Evolutionary conservation across 2,329 filamentous ascomycete species (phyloP).

Genomic region (Cladophialophora carrionii): DNA sequence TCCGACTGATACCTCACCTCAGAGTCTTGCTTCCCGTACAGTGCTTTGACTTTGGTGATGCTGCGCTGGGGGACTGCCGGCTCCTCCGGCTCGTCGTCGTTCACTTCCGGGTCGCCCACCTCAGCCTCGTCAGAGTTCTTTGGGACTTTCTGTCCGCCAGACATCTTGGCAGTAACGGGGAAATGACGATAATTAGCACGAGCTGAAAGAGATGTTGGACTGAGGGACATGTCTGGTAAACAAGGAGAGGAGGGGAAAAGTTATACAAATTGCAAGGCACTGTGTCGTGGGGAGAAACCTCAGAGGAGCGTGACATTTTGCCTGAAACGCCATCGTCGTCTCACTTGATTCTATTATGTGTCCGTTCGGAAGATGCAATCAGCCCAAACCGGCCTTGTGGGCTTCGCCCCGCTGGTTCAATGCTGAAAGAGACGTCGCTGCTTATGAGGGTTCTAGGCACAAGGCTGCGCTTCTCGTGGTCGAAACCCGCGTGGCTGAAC

Average conservation of each 20-base stretch:
- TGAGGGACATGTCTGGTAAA: neutral
- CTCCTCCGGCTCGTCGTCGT: constrained; percentile 14
- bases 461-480: constrained; percentile 1
- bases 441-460: constrained; percentile 9
- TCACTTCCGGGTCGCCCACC: neutral
- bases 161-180: neutral
- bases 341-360: neutral
- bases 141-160: neutral
- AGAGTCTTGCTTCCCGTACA: constrained; percentile 58
- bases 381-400: neutral
- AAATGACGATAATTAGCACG: neutral
- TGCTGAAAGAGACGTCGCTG: neutral
- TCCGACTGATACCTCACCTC: constrained; percentile 60
- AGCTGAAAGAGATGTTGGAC: neutral
- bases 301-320: neutral
- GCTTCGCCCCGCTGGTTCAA: neutral
- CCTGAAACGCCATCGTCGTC: neutral
- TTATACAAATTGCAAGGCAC: neutral
- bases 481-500: neutral
- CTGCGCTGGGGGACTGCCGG: constrained; percentile 39
- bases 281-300: neutral
- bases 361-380: neutral
- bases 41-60: constrained; percentile 50
- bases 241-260: neutral
- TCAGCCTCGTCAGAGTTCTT: constrained; percentile 4